Evolutionary conservation across 1,284 basidiomycete species (phyloP).

Genomic region (Acaromyces ingoldii): DNA sequence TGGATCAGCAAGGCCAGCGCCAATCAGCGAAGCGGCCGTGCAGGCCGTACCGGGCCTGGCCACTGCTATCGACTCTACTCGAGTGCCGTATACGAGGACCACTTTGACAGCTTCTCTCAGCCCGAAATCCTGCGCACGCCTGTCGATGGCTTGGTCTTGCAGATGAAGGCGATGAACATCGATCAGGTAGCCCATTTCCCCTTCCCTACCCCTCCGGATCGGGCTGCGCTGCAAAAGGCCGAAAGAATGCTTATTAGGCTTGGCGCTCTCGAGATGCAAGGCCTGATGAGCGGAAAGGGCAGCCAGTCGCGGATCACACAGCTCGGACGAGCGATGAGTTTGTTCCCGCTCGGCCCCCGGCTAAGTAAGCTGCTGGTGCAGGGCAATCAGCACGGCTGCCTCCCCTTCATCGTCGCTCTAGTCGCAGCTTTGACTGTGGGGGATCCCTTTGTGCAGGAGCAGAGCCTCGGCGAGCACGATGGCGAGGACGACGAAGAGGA

Average conservation of each 20-base stretch:
- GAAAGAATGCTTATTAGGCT: slow-evolving; percentile 76
- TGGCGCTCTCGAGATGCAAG: slow-evolving; percentile 64
- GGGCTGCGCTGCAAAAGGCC: slow-evolving; percentile 69
- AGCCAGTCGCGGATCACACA: slow-evolving; percentile 65
- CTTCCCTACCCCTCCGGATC: slow-evolving; percentile 92
- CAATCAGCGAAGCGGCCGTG: slow-evolving; percentile 67
- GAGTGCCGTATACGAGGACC: slow-evolving; percentile 77
- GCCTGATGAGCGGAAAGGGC: slow-evolving; percentile 49
- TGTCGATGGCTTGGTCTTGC: slow-evolving; percentile 91
- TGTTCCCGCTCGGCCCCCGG: slow-evolving; percentile 87
- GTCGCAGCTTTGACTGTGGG: slow-evolving; percentile 91
- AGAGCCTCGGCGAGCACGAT: slow-evolving; percentile 57
- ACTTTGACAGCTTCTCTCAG: slow-evolving; percentile 77
- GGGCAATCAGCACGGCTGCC: slow-evolving; percentile 82
- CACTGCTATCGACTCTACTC: slow-evolving; percentile 74
- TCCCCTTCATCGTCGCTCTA: slow-evolving; percentile 85
- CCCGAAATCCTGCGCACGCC: slow-evolving; percentile 95
- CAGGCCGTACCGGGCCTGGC: slow-evolving; percentile 70
- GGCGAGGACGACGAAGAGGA: slow-evolving; percentile 54
- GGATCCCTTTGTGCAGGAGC: slow-evolving; percentile 88
- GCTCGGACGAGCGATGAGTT: slow-evolving; percentile 80
- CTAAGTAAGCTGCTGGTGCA: slow-evolving; percentile 92
- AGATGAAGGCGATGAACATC: slow-evolving; percentile 99
- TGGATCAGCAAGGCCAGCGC: slow-evolving; percentile 75
- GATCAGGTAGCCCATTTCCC: slow-evolving; percentile 95